These are phyloP conservation scores for Carallia pectinifolia DNA, from an alignment of 345 rosid species.

Conservation along the genomic window DNA sequence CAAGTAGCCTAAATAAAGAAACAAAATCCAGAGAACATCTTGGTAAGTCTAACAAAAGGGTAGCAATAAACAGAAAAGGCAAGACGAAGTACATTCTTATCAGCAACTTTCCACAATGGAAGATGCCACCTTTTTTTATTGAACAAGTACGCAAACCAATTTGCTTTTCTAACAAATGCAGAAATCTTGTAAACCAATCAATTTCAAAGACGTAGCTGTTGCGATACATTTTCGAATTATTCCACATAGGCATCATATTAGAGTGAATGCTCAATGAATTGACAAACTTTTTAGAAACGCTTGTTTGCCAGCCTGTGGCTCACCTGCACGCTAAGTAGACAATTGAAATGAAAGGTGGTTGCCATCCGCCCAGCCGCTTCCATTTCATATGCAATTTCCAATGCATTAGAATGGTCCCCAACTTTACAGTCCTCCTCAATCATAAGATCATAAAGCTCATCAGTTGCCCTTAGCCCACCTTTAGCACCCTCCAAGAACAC, in stretches of 20 bases:
- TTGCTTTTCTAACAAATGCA: too few species aligned
- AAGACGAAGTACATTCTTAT: neutral
- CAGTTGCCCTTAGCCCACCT: slow-evolving; percentile 79
- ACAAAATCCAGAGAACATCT: slow-evolving; percentile 5
- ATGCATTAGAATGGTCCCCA: slow-evolving; percentile 94
- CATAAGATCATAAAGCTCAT: slow-evolving; percentile 77
- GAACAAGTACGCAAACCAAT: neutral
- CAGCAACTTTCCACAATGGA: neutral
- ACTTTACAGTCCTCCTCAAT: slow-evolving; percentile 87
- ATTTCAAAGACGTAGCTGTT: neutral
- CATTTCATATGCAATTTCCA: slow-evolving; percentile 91
- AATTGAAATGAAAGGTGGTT: slow-evolving; percentile 91
- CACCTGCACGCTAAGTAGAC: slow-evolving; percentile 96
- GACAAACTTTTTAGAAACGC: neutral
- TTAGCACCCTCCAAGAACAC: slow-evolving; percentile 87
- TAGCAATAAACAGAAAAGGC: neutral
- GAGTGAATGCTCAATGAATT: neutral
- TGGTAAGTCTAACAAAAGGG: neutral
- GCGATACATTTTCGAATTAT: neutral
- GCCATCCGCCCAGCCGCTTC: slow-evolving; percentile 96
- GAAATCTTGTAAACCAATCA: neutral
- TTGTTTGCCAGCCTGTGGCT: slow-evolving; percentile 11
- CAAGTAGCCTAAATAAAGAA: slow-evolving; percentile 69
- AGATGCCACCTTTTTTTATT: neutral
- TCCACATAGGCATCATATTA: neutral